A percentile compares a stretch with the other conserved stretches of the same genome.
Conservation (phyloP, 768 basidiomycete genomes). For the Boletus insuetus region DNA sequence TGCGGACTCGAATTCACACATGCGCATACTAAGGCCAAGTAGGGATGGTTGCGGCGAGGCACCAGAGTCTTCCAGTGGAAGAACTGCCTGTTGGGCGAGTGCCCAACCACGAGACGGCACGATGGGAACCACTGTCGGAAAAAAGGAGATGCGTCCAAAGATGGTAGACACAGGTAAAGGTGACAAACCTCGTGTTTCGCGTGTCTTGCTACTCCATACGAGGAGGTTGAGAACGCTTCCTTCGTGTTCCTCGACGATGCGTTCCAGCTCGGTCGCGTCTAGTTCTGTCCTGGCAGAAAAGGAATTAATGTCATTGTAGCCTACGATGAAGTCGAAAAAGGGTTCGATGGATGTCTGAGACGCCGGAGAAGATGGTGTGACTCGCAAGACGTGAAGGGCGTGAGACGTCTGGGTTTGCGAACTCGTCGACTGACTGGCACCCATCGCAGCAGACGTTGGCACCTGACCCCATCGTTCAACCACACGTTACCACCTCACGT, state of each 20-base stretch:
- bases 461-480: neutral
- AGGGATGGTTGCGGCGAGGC: slow-evolving; percentile 71
- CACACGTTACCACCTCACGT: neutral
- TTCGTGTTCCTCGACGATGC: slow-evolving; percentile 81
- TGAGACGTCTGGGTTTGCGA: slow-evolving; percentile 36
- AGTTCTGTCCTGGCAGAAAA: slow-evolving; percentile 47
- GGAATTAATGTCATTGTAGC: slow-evolving; percentile 70
- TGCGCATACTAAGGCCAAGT: slow-evolving; percentile 90
- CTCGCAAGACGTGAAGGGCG: slow-evolving; percentile 84
- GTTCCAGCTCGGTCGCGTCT: slow-evolving; percentile 70
- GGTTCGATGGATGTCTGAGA: slow-evolving; percentile 82
- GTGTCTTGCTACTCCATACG: slow-evolving; percentile 83
- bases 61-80: slow-evolving; percentile 40
- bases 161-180: neutral
- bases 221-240: slow-evolving; percentile 64
- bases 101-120: slow-evolving; percentile 86
- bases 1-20: slow-evolving; percentile 87
- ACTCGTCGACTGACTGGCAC: slow-evolving; percentile 68
- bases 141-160: neutral
- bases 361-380: slow-evolving; percentile 87
- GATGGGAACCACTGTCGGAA: slow-evolving; percentile 69
- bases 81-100: slow-evolving; percentile 37
- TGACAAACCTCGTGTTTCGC: slow-evolving; percentile 61
- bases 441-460: slow-evolving; percentile 43
- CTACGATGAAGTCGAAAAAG: slow-evolving; percentile 96